A percentile compares a stretch with the other conserved stretches of the same genome.
These are phyloP conservation scores for Botryotinia calthae DNA, from an alignment of 2,329 filamentous ascomycete species.

Conservation along the genomic window DNA sequence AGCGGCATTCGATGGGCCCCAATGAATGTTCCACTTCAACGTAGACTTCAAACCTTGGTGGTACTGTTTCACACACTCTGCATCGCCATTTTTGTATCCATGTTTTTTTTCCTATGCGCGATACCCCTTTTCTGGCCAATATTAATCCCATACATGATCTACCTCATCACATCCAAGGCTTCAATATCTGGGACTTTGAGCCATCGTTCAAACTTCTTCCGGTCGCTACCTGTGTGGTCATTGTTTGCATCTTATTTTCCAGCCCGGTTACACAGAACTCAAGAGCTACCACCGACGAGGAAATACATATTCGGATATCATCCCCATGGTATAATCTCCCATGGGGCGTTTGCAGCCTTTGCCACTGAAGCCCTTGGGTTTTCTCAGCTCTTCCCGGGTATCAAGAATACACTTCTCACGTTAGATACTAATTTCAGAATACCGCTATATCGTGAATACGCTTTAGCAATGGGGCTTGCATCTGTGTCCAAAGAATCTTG, in stretches of 20 bases:
- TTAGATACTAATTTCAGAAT: constrained; percentile 96
- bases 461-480: constrained; percentile 80
- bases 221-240: constrained; percentile 74
- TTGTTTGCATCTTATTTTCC: constrained; percentile 94
- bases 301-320: constrained; percentile 99
- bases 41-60: constrained; percentile 74
- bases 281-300: constrained; percentile 71
- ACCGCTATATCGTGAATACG: constrained; percentile 90
- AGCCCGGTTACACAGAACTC: constrained; percentile 79
- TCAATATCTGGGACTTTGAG: constrained; percentile 72
- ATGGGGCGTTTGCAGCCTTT: constrained; percentile 92
- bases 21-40: constrained; percentile 66
- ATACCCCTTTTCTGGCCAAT: constrained; percentile 90
- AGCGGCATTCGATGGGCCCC: constrained; percentile 79
- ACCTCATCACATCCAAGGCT: constrained; percentile 76
- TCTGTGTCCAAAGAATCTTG: constrained; percentile 92
- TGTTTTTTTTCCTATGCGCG: constrained; percentile 88
- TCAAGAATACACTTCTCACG: constrained; percentile 89
- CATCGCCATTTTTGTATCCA: constrained; percentile 67
- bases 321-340: constrained; percentile 94
- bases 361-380: constrained; percentile 88
- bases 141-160: constrained; percentile 72
- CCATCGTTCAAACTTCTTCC: constrained; percentile 71
- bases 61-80: constrained; percentile 71
- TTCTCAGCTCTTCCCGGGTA: constrained; percentile 82